Evolutionary conservation across 148 eudicot genomes (phyloP), one percentile per base, ranked within the genome.

Genomic region (Vaccinium macrocarpon): DNA sequence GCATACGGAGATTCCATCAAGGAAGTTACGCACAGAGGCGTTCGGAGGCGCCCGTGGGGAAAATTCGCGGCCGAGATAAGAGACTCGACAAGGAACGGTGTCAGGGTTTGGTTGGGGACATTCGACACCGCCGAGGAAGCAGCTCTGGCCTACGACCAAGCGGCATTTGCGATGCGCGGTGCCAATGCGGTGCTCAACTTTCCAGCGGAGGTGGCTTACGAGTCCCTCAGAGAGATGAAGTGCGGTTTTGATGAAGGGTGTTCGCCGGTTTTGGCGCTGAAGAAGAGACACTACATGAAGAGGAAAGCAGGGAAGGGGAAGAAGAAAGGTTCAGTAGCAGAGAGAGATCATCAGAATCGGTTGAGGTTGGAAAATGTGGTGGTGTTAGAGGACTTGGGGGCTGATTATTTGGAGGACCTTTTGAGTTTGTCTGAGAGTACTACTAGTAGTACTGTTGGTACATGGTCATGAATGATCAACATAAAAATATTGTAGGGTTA

Each of bases 91-190:
- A 81, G 83, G 76, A 66, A 66, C 6, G 42, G 83, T 0, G 61
- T 81, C 5, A 66, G 83, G 83, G 83, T 81, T 1, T 81, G 83
- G 83, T 7, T 81, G 59, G 83, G 83, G 23, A 81, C 83, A 1
- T 81, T 81, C 29, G 76, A 81, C 48, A 81, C 59, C 1, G 46
- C 83, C 0, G 49, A 81, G 59, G 83, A 38, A 4, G 83, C 83
- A 0, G 83, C 83, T 29, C 10, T 81, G 76, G 83, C 76, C 1
- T 81, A 81, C 10, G 83, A 81, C 46, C 83, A 81, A 12, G 83
- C 76, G 8, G 83, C 83, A 15, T 81, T 81, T 49, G 57, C 76
- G 1, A 48, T 81, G 83, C 76, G 83, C 4, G 83, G 83, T 21
- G 50, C 57, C 6, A 15, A 8, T 5, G 76, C 83, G 8, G 76